These are phyloP conservation scores for Pisolithus albus DNA, from an alignment of 768 basidiomycete genomes.

Conservation along the genomic window DNA sequence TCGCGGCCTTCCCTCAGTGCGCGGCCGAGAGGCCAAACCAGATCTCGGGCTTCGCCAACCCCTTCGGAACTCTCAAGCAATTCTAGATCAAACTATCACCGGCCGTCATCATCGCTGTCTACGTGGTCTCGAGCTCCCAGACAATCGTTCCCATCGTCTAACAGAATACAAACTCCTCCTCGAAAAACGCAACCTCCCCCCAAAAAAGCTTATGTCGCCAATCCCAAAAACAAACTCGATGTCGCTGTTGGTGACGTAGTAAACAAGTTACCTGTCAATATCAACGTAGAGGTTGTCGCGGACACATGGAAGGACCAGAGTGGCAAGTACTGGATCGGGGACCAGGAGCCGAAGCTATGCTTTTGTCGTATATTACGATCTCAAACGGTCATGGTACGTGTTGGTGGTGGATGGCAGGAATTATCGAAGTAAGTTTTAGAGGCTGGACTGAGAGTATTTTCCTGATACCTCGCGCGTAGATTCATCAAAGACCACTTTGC, in stretches of 20 bases:
- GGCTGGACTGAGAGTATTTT: not conserved
- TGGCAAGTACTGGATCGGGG: slow-evolving; percentile 95
- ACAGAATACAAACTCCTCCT: slow-evolving; percentile 41
- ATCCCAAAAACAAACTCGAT: slow-evolving; percentile 88
- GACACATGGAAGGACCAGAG: slow-evolving; percentile 90
- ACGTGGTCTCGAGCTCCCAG: slow-evolving; percentile 68
- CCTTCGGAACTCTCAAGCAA: slow-evolving; percentile 51
- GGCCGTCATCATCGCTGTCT: slow-evolving; percentile 41
- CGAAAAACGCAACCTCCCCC: slow-evolving; percentile 31
- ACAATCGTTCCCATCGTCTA: slow-evolving; percentile 46
- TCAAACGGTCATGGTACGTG: slow-evolving; percentile 93
- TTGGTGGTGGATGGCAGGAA: slow-evolving; percentile 93
- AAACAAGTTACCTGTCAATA: slow-evolving; percentile 79
- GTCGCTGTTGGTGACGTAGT: slow-evolving; percentile 90
- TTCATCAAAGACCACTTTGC: slow-evolving; percentile 86
- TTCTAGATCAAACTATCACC: slow-evolving; percentile 42
- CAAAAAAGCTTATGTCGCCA: slow-evolving; percentile 72
- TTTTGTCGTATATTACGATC: slow-evolving; percentile 89
- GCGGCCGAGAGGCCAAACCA: slow-evolving; percentile 38
- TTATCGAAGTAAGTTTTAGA: slow-evolving; percentile 65
- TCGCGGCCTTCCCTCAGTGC: slow-evolving; percentile 25
- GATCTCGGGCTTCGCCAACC: slow-evolving; percentile 51
- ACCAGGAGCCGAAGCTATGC: slow-evolving; percentile 82
- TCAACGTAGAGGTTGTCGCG: slow-evolving; percentile 73
- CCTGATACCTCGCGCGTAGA: slow-evolving; percentile 33